phyloP scores from a whole-genome alignment of 2,329 filamentous ascomycete species.

The Fusarium sp. region DNA sequence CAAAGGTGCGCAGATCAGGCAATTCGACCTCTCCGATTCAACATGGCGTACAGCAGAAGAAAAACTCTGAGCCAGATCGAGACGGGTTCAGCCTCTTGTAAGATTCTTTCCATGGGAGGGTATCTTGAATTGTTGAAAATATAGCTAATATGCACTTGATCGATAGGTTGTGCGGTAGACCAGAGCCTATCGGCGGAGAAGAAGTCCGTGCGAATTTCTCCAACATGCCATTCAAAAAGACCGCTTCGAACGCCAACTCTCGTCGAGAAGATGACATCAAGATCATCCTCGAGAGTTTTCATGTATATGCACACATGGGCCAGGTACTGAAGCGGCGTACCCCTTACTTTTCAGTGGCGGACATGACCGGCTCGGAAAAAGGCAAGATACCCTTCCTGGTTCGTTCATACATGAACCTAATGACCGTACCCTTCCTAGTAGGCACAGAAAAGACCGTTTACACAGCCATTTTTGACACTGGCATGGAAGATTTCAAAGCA shows the following conservation, averaged over 20 bases:
- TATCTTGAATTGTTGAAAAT: too few species aligned
- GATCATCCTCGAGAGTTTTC: rapidly evolving
- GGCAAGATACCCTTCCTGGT: neutral
- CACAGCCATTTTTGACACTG: neutral
- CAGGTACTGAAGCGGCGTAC: neutral
- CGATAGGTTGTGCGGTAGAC: too few species aligned
- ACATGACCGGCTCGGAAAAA: rapidly evolving
- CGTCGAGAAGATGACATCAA: neutral
- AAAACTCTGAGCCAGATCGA: too few species aligned
- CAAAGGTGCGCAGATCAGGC: too few species aligned
- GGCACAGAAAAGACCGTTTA: neutral
- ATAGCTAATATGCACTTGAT: too few species aligned
- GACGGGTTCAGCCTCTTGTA: too few species aligned
- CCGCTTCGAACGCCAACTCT: rapidly evolving
- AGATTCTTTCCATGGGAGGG: too few species aligned
- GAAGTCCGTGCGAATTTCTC: neutral
- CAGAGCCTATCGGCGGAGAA: neutral
- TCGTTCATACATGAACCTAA: neutral
- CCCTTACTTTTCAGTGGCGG: neutral
- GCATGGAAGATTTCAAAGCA: neutral
- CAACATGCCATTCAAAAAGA: neutral
- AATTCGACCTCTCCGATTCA: too few species aligned
- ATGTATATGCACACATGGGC: neutral
- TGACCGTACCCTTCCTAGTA: too few species aligned
- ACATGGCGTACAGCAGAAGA: too few species aligned